Evolutionary conservation across 2,329 filamentous ascomycete species (phyloP).

Genomic region (Penicillium palitans): DNA sequence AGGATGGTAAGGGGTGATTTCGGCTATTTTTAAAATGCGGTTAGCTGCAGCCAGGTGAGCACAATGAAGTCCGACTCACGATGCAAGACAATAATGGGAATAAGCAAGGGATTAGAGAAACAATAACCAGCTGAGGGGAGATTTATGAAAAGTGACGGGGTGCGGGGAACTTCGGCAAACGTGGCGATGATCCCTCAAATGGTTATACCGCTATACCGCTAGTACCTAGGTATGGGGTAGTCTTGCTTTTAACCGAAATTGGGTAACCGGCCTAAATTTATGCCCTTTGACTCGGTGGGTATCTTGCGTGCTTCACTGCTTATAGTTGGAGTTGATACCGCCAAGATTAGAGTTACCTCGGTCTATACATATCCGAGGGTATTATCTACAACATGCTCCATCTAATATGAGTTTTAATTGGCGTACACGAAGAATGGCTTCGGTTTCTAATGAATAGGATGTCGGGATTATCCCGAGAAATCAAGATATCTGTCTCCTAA

Average conservation of each 20-base stretch:
- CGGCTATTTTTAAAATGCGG: not conserved
- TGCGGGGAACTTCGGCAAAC: slow-evolving; percentile 13
- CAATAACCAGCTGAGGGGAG: not conserved
- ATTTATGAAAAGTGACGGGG: slow-evolving; percentile 1
- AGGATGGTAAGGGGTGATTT: not conserved
- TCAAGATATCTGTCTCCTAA: not conserved
- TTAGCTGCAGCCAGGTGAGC: not conserved
- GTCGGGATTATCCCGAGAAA: not conserved
- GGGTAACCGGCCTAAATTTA: not conserved
- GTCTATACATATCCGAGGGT: slow-evolving; percentile 10
- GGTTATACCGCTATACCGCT: not conserved
- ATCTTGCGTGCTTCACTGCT: slow-evolving; percentile 16
- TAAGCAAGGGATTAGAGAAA: not conserved
- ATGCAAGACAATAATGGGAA: not conserved
- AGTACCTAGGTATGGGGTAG: not conserved
- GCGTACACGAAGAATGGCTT: not conserved
- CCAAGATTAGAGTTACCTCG: slow-evolving; percentile 7
- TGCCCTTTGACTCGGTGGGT: not conserved
- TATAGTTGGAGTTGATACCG: not conserved
- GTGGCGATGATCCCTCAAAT: not conserved
- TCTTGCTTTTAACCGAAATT: not conserved
- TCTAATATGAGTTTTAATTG: not conserved
- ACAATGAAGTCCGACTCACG: not conserved
- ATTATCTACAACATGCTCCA: not conserved
- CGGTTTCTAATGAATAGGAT: not conserved